Conservation (phyloP, 2,329 filamentous ascomycete genomes). For the Tolypocladium nubicola region DNA sequence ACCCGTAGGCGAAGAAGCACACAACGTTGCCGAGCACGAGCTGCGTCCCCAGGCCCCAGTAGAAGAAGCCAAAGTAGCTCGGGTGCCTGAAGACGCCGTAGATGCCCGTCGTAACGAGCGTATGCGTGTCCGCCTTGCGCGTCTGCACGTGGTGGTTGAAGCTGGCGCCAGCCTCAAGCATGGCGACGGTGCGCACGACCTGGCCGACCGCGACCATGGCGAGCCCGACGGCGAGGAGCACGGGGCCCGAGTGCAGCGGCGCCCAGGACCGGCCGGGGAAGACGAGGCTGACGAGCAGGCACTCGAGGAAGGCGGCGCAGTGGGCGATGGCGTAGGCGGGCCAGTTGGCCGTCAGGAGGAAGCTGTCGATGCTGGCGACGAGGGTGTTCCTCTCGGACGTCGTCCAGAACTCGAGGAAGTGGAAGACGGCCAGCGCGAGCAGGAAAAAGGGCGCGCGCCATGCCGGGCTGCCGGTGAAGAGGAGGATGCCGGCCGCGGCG, state of each 20-base stretch:
- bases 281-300: constrained; percentile 47
- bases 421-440: constrained; percentile 63
- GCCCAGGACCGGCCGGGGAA: constrained; percentile 40
- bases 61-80: constrained; percentile 96
- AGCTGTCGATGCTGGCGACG: constrained; percentile 61
- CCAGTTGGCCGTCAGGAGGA: constrained; percentile 79
- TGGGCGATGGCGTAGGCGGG: constrained; percentile 78
- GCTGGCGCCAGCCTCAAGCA: constrained; percentile 78
- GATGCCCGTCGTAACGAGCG: constrained; percentile 72
- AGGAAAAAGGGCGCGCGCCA: constrained; percentile 61
- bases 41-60: constrained; percentile 95
- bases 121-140: constrained; percentile 56
- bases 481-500: constrained; percentile 18
- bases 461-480: constrained; percentile 31
- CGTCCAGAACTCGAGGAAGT: constrained; percentile 93
- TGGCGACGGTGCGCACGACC: constrained; percentile 65
- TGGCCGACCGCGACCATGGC: constrained; percentile 60
- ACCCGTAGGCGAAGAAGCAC: constrained; percentile 63
- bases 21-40: constrained; percentile 75
- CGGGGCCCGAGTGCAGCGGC: constrained; percentile 29
- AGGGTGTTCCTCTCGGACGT: constrained; percentile 77
- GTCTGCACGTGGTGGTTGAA: constrained; percentile 86
- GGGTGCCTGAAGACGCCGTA: constrained; percentile 74
- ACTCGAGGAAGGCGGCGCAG: constrained; percentile 61
- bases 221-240: constrained; percentile 47